Base-by-base conservation (phyloP, 2,329 filamentous ascomycete species). In the Aspergillus tubingensis region DNA sequence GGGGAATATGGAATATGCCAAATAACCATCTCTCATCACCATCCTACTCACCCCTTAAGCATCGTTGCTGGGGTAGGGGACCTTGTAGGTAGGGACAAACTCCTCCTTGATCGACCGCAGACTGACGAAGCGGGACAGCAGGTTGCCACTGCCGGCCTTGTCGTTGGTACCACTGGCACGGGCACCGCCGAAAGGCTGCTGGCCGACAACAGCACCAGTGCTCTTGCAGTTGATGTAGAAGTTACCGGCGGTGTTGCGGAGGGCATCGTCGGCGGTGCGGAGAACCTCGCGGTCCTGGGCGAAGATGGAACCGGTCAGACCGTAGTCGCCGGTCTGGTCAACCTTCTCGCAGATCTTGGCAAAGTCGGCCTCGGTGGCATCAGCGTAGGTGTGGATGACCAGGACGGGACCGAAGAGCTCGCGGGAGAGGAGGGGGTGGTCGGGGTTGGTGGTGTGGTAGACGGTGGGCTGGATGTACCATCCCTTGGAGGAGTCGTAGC, bases 401-500 rank as follows among this genome's bases (percentile, higher is more conserved):
- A 95, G 81, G 59, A 96, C 79, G 32, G 91, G 91, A 2, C 91
- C 91, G 76, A 96, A 96, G 63, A 96, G 86, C 77, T 96, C 92
- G 39, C 86, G 89, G 54, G 83, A 86, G 52, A 96, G 82, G 67
- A 94, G 87, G 63, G 85, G 84, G 80, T 96, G 91, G 62, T 84
- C 79, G 0, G 91, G 88, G 79, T 91, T 89, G 54, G 82, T 86
- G 54, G 91, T 90, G 63, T 83, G 79, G 82, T 94, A 96, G 72
- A 96, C 84, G 63, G 92, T 96, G 6, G 92, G 92, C 76, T 91
- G 84, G 72, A 96, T 86, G 79, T 86, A 96, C 83, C 89, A 96
- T 63, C 92, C 92, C 78, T 88, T 88, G 67, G 85, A 88, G 57
- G 85, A 85, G 76, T 95, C 90, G 75, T 94, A 89, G 67, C 83